These are phyloP conservation scores for Myxozyma kluyveri DNA, from an alignment of 805 yeast species.

Conservation along the genomic window DNA sequence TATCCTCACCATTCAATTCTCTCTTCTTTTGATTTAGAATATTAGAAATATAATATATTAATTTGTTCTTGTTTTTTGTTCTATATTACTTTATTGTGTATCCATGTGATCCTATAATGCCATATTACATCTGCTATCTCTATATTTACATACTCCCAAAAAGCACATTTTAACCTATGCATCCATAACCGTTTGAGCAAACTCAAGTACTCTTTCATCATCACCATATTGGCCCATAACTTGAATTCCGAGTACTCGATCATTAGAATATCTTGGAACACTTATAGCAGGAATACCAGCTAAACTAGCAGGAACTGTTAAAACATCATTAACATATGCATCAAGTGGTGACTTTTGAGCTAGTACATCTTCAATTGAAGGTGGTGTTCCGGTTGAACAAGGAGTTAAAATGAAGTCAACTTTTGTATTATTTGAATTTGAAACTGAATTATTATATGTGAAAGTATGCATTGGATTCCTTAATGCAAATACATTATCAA, in stretches of 20 bases:
- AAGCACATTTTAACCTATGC: background rate
- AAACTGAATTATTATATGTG: slow-evolving; percentile 14
- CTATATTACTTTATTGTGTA: background rate
- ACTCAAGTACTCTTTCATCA: slow-evolving; percentile 59
- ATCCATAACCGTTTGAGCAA: slow-evolving; percentile 34
- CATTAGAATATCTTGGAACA: slow-evolving; percentile 52
- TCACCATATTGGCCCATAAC: slow-evolving; percentile 83
- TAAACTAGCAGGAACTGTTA: slow-evolving; percentile 86
- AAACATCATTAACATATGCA: slow-evolving; percentile 73
- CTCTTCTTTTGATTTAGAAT: background rate
- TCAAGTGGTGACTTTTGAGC: slow-evolving; percentile 44
- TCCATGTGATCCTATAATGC: background rate
- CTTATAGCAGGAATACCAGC: slow-evolving; percentile 88
- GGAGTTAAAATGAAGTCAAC: slow-evolving; percentile 76
- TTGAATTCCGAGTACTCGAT: slow-evolving; percentile 64
- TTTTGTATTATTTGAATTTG: slow-evolving; percentile 38
- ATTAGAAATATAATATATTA: background rate
- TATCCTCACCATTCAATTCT: background rate
- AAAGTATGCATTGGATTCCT: slow-evolving; percentile 44
- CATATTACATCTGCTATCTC: background rate
- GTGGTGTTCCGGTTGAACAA: slow-evolving; percentile 60
- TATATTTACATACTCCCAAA: background rate
- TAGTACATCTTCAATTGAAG: slow-evolving; percentile 48
- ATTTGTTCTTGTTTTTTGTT: background rate
- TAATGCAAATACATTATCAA: slow-evolving; percentile 59